A percentile compares a stretch with the other conserved stretches of the same genome.
phyloP scores from a whole-genome alignment of 2,329 filamentous ascomycete genomes.

The Pleomassaria siparia region DNA sequence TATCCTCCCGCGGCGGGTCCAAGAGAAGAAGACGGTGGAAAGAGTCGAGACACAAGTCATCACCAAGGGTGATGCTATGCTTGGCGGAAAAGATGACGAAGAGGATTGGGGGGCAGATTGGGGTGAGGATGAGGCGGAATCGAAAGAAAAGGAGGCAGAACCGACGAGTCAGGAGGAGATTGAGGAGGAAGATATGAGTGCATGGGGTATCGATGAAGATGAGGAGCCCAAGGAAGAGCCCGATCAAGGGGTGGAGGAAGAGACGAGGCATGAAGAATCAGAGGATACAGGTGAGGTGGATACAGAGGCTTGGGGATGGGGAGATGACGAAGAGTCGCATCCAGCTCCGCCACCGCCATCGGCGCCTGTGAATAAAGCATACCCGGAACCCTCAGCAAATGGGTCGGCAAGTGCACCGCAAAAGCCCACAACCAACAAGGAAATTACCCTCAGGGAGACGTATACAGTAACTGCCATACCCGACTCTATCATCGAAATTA shows the following conservation, averaged over 20 bases:
- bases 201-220: slow-evolving; percentile 50
- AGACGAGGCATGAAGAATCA: slow-evolving; percentile 20
- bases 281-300: slow-evolving; percentile 40
- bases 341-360: slow-evolving; percentile 10
- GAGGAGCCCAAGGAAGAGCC: slow-evolving; percentile 27
- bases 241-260: slow-evolving; percentile 45
- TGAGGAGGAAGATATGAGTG: slow-evolving; percentile 52
- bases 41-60: slow-evolving; percentile 82
- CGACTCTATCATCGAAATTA: slow-evolving; percentile 70
- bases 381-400: slow-evolving; percentile 37
- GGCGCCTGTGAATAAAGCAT: slow-evolving; percentile 24
- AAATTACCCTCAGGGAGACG: slow-evolving; percentile 78
- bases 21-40: slow-evolving; percentile 71
- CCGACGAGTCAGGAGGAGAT: slow-evolving; percentile 14
- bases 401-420: slow-evolving; percentile 27
- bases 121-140: slow-evolving; percentile 57
- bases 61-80: slow-evolving; percentile 66
- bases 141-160: slow-evolving; percentile 8
- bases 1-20: slow-evolving; percentile 68
- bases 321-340: slow-evolving; percentile 58
- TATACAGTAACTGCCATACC: slow-evolving; percentile 91
- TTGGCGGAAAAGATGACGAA: slow-evolving; percentile 67
- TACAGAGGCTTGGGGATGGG: slow-evolving; percentile 82
- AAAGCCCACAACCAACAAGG: slow-evolving; percentile 47
- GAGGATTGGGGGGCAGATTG: slow-evolving; percentile 81